These are phyloP conservation scores for Cladosporium colombiae DNA, from an alignment of 2,329 filamentous ascomycete species.

Conservation along the genomic window DNA sequence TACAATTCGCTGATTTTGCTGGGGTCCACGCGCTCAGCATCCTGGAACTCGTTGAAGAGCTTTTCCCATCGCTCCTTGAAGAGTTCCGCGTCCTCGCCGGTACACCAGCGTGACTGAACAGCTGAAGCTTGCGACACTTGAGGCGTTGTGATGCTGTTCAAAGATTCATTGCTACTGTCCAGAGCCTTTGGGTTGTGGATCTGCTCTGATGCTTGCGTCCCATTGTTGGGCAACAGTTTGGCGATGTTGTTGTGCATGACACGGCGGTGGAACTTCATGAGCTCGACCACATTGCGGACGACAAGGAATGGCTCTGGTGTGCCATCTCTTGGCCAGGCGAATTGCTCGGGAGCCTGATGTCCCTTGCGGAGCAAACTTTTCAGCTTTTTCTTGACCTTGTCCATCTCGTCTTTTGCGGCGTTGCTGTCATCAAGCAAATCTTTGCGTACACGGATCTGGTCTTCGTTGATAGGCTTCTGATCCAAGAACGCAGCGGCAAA, in stretches of 20 bases:
- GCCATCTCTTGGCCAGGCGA: constrained; percentile 92
- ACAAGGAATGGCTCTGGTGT: constrained; percentile 94
- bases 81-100: constrained; percentile 88
- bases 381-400: constrained; percentile 99
- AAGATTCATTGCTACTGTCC: constrained; percentile 21
- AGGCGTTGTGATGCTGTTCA: constrained; percentile 12
- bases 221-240: constrained; percentile 65
- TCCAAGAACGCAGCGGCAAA: constrained; percentile 89
- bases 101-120: constrained; percentile 93
- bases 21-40: constrained; percentile 96
- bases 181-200: constrained; percentile 58
- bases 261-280: constrained; percentile 95
- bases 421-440: constrained; percentile 96
- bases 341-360: constrained; percentile 90
- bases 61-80: constrained; percentile 99
- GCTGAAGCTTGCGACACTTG: constrained; percentile 24
- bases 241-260: constrained; percentile 95
- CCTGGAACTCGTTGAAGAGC: constrained; percentile 92
- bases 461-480: constrained; percentile 78
- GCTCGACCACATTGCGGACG: constrained; percentile 83
- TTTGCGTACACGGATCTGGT: constrained; percentile 88
- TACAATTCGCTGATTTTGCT: constrained; percentile 98
- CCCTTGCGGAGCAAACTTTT: constrained; percentile 89
- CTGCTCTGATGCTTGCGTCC: constrained; percentile 59
- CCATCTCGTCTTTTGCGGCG: constrained; percentile 98